phyloP scores from a whole-genome alignment of 2,329 filamentous ascomycete genomes.

The Xylariales sp. region DNA sequence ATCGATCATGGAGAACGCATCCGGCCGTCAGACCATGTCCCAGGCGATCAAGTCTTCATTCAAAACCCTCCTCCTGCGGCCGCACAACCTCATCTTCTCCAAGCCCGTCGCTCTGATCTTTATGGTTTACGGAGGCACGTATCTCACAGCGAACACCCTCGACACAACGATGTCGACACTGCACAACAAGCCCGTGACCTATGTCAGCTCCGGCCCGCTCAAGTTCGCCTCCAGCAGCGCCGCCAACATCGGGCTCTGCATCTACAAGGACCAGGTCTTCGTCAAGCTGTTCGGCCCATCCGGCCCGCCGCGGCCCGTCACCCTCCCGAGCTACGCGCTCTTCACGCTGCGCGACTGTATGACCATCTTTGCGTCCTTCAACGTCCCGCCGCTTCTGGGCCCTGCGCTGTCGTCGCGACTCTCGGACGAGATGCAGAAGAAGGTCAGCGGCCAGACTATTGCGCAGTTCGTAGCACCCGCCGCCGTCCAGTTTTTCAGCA shows the following conservation, averaged over 20 bases:
- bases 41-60: conserved; percentile 58
- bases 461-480: conserved; percentile 82
- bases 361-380: conserved; percentile 91
- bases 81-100: conserved; percentile 57
- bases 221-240: conserved; percentile 79
- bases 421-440: conserved; percentile 45
- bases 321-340: conserved; percentile 66
- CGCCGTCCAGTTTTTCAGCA: conserved; percentile 72
- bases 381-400: conserved; percentile 75
- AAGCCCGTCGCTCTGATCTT: conserved; percentile 67
- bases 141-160: conserved; percentile 80
- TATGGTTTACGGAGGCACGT: conserved; percentile 81
- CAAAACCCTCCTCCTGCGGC: conserved; percentile 50
- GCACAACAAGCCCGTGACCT: conserved; percentile 48
- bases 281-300: conserved; percentile 73
- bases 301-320: conserved; percentile 51
- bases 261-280: conserved; percentile 88
- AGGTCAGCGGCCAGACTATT: conserved; percentile 50
- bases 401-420: conserved; percentile 58
- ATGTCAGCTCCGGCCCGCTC: conserved; percentile 66
- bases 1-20: conserved; percentile 79
- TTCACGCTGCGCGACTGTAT: conserved; percentile 81
- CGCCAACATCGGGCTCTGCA: conserved; percentile 81
- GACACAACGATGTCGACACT: conserved; percentile 73
- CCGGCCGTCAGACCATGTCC: conserved; percentile 57